These are phyloP conservation scores for Tetradesmus obliquus DNA, from an alignment of 139 green algal species.

Conservation along the genomic window DNA sequence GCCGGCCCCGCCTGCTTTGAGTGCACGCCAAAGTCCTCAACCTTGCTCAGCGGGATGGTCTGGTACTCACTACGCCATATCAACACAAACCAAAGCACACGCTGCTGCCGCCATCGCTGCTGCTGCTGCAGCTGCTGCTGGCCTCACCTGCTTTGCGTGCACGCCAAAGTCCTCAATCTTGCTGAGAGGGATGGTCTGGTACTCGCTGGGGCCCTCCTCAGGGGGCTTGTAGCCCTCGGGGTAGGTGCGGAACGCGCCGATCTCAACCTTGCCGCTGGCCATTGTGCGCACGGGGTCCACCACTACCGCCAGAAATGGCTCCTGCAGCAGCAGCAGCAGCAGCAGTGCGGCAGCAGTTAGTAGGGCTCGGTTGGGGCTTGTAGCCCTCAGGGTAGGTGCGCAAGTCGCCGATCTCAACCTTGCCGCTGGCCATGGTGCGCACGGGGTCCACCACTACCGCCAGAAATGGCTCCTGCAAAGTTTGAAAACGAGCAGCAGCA, in stretches of 20 bases:
- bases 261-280: constrained; percentile 94
- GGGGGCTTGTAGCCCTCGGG: constrained; percentile 87
- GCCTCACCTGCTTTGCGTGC: constrained; percentile 63
- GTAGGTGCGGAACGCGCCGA: constrained; percentile 76
- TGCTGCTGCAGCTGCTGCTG: not conserved
- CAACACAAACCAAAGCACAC: too few relatives aligned
- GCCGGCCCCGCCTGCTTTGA: constrained; percentile 54
- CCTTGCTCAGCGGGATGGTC: constrained; percentile 98
- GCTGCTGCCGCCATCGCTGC: too few relatives aligned
- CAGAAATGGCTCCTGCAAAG: constrained; percentile 92
- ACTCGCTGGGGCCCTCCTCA: constrained; percentile 87
- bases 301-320: constrained; percentile 97
- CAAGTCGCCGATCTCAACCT: constrained; percentile 84
- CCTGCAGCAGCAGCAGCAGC: constrained; percentile 61
- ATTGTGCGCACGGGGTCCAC: constrained; percentile 98
- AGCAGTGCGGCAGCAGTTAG: too few relatives aligned
- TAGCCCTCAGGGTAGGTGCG: constrained; percentile 83
- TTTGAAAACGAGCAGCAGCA: not conserved
- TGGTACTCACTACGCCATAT: constrained; percentile 89
- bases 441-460: constrained; percentile 98
- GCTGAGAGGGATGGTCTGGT: constrained; percentile 97
- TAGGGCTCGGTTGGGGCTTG: too few relatives aligned
- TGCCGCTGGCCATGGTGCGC: constrained; percentile 92
- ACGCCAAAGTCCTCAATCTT: constrained; percentile 99
- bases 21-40: constrained; percentile 97